Percentiles rank a stretch among this genome's conserved stretches.
These are phyloP conservation scores for Phytophthora boehmeriae DNA, from an alignment of 352 stramenopile species.

Conservation along the genomic window DNA sequence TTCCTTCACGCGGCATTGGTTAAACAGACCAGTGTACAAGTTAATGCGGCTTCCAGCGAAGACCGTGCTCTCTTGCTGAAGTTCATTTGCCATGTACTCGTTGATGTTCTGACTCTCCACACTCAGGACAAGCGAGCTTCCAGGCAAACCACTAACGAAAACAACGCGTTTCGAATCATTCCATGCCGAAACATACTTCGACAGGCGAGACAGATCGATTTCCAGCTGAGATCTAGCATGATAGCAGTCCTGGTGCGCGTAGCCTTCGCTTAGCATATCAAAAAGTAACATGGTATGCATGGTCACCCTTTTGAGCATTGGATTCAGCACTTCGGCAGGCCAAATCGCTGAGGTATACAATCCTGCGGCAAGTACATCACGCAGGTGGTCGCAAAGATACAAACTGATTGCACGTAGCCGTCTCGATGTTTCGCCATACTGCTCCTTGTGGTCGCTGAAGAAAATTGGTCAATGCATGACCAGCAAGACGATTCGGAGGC, in stretches of 20 bases:
- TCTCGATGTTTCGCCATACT: neutral
- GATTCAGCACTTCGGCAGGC: constrained; percentile 10
- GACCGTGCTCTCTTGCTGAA: constrained; percentile 1
- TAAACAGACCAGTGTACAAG: constrained; percentile 5
- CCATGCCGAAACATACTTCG: constrained; percentile 14
- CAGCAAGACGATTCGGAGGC: too few species aligned
- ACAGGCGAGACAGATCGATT: constrained; percentile 6
- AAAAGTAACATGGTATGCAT: constrained; percentile 6
- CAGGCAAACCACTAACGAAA: constrained; percentile 2
- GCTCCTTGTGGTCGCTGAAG: too few species aligned
- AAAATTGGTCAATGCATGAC: too few species aligned
- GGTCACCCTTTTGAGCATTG: constrained; percentile 6
- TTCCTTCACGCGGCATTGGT: neutral
- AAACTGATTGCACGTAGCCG: constrained; percentile 9
- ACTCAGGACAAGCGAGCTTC: neutral
- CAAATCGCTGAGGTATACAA: constrained; percentile 3
- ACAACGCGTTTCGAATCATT: constrained; percentile 14
- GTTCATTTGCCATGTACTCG: neutral
- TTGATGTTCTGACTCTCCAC: constrained; percentile 4
- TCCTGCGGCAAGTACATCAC: constrained; percentile 1
- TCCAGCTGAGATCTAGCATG: neutral
- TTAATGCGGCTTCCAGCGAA: neutral
- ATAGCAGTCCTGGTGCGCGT: neutral
- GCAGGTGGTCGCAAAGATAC: constrained; percentile 9
- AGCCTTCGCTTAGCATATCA: constrained; percentile 11